phyloP scores from a whole-genome alignment of 371 early-diverging fungal species.

The Haplosporangium sp. region DNA sequence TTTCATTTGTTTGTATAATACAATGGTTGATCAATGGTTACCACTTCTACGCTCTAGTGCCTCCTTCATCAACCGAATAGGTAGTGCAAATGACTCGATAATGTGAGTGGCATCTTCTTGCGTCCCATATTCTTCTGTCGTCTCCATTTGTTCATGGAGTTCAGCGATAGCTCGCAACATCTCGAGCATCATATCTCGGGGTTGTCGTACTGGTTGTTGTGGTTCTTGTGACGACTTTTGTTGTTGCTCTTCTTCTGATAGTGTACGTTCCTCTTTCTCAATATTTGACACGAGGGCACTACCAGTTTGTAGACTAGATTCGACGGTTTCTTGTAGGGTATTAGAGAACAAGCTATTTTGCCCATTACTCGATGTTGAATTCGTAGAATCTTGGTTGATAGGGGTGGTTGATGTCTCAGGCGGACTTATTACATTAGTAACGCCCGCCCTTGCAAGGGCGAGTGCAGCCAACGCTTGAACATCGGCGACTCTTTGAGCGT shows the following conservation, averaged over 20 bases:
- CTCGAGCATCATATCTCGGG: constrained; percentile 48
- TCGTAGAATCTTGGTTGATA: neutral
- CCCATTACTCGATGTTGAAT: neutral
- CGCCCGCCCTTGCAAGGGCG: constrained; percentile 3
- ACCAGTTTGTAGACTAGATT: neutral
- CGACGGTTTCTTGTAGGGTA: neutral
- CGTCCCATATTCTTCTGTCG: constrained; percentile 29
- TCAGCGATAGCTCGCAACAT: constrained; percentile 43
- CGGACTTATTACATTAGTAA: neutral
- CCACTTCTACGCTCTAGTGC: constrained; percentile 37
- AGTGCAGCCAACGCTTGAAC: constrained; percentile 15
- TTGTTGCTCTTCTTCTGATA: constrained; percentile 2
- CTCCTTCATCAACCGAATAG: constrained; percentile 52
- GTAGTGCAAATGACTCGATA: constrained; percentile 47
- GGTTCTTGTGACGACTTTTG: constrained; percentile 11
- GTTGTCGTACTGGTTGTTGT: constrained; percentile 8
- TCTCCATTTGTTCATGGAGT: constrained; percentile 48
- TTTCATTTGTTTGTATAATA: neutral
- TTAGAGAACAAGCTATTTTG: neutral
- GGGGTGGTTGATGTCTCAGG: neutral
- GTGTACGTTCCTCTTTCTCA: neutral
- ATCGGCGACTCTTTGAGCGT: neutral
- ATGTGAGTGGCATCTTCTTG: constrained; percentile 52
- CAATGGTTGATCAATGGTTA: constrained; percentile 10
- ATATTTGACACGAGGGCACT: neutral